Evolutionary conservation across 371 early-diverging fungal species (phyloP).

Genomic region (Saksenaea oblongispora): DNA sequence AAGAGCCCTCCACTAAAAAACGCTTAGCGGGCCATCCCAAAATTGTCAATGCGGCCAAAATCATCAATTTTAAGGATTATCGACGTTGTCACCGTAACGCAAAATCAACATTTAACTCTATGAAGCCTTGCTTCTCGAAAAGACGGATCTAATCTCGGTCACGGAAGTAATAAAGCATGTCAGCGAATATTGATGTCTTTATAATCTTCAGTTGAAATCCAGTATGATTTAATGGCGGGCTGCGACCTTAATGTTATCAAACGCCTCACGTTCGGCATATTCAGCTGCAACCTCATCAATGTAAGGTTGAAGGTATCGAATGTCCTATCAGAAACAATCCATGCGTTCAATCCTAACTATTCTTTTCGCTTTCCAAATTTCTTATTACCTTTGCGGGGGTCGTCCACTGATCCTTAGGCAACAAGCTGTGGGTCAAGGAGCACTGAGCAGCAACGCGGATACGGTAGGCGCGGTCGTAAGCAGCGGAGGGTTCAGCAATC

Average conservation of each 20-base stretch:
- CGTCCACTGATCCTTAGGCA: conserved; percentile 77
- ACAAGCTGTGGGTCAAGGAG: conserved; percentile 69
- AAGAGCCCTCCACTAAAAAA: no score
- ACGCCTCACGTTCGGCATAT: conserved; percentile 77
- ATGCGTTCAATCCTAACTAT: background rate
- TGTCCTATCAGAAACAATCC: conserved; percentile 48
- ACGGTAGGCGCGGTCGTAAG: conserved; percentile 81
- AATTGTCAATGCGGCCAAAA: no score
- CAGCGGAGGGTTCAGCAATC: conserved; percentile 60
- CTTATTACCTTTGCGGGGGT: conserved; percentile 69
- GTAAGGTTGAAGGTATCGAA: conserved; percentile 83
- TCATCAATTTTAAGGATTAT: no score
- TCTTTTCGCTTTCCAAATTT: background rate
- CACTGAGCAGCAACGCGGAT: conserved; percentile 82
- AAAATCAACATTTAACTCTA: no score
- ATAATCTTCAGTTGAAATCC: no score
- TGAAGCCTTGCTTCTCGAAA: no score
- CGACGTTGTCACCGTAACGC: no score
- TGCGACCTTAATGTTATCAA: conserved; percentile 61
- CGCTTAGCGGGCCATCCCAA: no score
- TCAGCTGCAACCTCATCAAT: conserved; percentile 86
- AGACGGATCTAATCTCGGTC: no score
- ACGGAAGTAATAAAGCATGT: no score
- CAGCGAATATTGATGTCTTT: no score
- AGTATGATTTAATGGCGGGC: conserved; percentile 27